These are phyloP conservation scores for Erysimum cheiri DNA, from an alignment of 441 rosid genomes.

Conservation along the genomic window DNA sequence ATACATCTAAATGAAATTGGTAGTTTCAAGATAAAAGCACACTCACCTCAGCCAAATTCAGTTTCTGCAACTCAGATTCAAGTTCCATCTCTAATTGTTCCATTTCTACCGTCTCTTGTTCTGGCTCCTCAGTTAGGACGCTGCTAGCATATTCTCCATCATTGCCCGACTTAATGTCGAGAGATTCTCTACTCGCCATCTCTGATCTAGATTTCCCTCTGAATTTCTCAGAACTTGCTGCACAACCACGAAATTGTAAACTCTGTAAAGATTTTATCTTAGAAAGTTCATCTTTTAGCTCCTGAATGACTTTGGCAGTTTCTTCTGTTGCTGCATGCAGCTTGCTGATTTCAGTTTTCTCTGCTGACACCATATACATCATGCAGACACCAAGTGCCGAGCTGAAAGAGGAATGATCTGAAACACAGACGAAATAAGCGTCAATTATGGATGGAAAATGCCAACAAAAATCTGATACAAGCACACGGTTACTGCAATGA, in stretches of 20 bases:
- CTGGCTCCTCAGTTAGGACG: slow-evolving; percentile 84
- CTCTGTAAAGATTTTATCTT: slow-evolving; percentile 53
- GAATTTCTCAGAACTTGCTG: slow-evolving; percentile 40
- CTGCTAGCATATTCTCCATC: slow-evolving; percentile 78
- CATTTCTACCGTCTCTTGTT: slow-evolving; percentile 64
- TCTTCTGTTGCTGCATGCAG: slow-evolving; percentile 69
- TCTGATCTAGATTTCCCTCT: slow-evolving; percentile 41
- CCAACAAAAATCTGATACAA: slow-evolving; percentile 4
- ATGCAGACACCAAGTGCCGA: slow-evolving; percentile 79
- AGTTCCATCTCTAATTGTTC: slow-evolving; percentile 84
- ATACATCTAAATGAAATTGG: background rate
- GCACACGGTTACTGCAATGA: slow-evolving; percentile 6
- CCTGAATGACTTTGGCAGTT: slow-evolving; percentile 71
- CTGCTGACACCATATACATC: slow-evolving; percentile 83
- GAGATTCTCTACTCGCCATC: slow-evolving; percentile 39
- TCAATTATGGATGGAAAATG: background rate
- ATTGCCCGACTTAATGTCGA: slow-evolving; percentile 44
- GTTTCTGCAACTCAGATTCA: slow-evolving; percentile 79
- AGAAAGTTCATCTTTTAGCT: slow-evolving; percentile 66
- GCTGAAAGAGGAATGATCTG: slow-evolving; percentile 65
- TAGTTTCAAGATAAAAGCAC: slow-evolving; percentile 12
- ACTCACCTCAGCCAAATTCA: slow-evolving; percentile 61
- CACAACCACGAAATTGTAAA: slow-evolving; percentile 34
- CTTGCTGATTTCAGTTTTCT: slow-evolving; percentile 68
- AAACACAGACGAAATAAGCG: slow-evolving; percentile 25